Conservation (phyloP, 441 rosid species). For the Rhodomyrtus psidioides region DNA sequence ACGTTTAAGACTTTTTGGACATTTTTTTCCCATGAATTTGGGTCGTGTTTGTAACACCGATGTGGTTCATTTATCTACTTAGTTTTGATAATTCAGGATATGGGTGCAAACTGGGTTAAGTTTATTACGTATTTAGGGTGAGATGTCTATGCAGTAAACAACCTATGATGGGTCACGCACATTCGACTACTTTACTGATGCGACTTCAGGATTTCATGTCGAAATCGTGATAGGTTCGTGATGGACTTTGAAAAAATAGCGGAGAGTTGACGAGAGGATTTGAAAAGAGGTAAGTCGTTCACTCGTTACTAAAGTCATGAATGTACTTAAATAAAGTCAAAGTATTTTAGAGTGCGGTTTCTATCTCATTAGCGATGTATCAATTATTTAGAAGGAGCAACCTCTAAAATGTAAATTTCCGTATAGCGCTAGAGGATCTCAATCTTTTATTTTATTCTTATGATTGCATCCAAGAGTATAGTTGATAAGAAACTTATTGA, state of each 20-base stretch:
- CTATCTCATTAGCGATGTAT: neutral
- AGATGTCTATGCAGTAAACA: neutral
- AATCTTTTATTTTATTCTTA: neutral
- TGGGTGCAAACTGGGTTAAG: neutral
- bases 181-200: neutral
- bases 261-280: neutral
- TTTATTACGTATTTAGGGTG: accelerated
- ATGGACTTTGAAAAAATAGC: neutral
- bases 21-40: neutral
- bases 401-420: neutral
- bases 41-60: neutral
- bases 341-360: neutral
- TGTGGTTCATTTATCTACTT: neutral
- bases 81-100: neutral
- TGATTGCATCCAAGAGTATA: neutral
- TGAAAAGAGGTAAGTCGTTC: neutral
- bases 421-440: neutral
- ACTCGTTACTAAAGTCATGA: neutral
- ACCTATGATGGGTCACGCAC: neutral
- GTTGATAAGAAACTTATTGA: neutral
- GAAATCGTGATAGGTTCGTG: neutral
- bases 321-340: neutral
- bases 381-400: neutral
- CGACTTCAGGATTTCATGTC: neutral
- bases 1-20: neutral